Evolutionary conservation across 768 basidiomycete species (phyloP), one percentile per base, ranked within the genome.

Genomic region (Fomitopsis pulvina): DNA sequence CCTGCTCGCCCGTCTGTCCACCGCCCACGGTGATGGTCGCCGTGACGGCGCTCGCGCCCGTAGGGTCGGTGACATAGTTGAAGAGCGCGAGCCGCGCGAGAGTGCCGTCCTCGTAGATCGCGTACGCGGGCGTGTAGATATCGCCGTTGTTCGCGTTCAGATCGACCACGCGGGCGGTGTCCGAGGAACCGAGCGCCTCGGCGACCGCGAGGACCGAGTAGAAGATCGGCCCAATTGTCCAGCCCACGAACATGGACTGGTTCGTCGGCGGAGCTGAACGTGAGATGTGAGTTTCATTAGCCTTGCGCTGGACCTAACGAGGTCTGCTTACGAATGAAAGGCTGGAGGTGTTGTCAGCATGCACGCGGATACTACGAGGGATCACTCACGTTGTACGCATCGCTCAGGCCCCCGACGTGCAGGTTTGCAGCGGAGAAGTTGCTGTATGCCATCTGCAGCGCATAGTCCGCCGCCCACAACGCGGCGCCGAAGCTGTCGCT

Each of bases 181-280:
- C 81, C 34, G 77, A 76, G 40, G 73, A 69, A n/a, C 86, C 87
- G 27, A 91, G 71, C 3, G 76, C 72, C 63, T 92, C 89, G 0
- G 87, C 77, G 34, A 85, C 70, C 54, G 83, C 73, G 22, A 93
- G 66, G 1, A 82, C 74, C 1, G 88, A 74, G 65, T 91, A 92
- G 68, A 85, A 89, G 40, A 84, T 66, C 0, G 84, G 76, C 2
- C 85, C 85, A 32, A 85, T 72, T 1, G 85, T 85, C 87, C 87
- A 91, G 64, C 84, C 69, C 52, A 75, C 75, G 64, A 71, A 79
- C 0, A 68, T 54, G 0, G 79, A 75, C 54, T 80, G 71, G 55
- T 82, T 84, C n/a, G 66, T 70, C 6, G 75, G 76, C 2, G 77
- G 77, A 0, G 78, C 76, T 54, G 70, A 67, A 55, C 66, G 68